Evolutionary conservation across 108 stramenopile species (phyloP), one percentile per base, ranked within the genome.

Genomic region (Nannochloropsis gaditana): DNA sequence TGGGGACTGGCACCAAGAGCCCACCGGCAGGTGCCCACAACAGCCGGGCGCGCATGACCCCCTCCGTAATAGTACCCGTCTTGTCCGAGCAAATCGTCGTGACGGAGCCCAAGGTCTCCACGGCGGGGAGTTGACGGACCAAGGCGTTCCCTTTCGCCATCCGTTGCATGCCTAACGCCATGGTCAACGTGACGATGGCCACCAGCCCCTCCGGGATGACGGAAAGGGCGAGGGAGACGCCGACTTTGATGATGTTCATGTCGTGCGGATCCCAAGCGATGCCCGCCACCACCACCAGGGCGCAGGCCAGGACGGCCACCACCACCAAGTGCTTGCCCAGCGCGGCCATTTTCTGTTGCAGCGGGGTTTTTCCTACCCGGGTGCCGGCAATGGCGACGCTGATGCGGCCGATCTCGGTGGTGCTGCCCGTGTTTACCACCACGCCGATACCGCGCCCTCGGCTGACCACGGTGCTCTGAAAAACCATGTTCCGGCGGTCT

Each of bases 341-440:
- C 42, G 81, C 86, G 83, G 83, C 86, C 86, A 86, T 86, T 11
- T 84, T 86, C 21, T 41, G n/a, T 83, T 86, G 86, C n/a, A 86
- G 82, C n/a, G 86, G 86, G 17, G 86, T 86, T 5, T 82, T 79
- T 31, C 79, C 45, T 5, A 42, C 82, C 21, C 83, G 82, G 31
- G 82, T 45, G 21, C 82, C 86, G 21, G 81, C 41, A 81, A 86
- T 86, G 21, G 81, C 86, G 83, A 44, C 41, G 44, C 86, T 45
- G 86, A 82, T 83, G 81, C 81, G 42, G 10, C 59, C 59, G n/a
- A 73, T 73, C 59, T 73, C 59, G 4, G 59, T 73, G 59, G 59
- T 73, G 19, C n/a, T 15, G n/a, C 45, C 86, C 11, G 81, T 86
- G 11, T 79, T 43, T 5, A 21, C 83, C 44, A 86, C 86, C 2